Percentiles rank a stretch among this genome's conserved stretches.
These are phyloP conservation scores for Platanus orientalis DNA, from an alignment of 164 flowering plant species.

Conservation along the genomic window DNA sequence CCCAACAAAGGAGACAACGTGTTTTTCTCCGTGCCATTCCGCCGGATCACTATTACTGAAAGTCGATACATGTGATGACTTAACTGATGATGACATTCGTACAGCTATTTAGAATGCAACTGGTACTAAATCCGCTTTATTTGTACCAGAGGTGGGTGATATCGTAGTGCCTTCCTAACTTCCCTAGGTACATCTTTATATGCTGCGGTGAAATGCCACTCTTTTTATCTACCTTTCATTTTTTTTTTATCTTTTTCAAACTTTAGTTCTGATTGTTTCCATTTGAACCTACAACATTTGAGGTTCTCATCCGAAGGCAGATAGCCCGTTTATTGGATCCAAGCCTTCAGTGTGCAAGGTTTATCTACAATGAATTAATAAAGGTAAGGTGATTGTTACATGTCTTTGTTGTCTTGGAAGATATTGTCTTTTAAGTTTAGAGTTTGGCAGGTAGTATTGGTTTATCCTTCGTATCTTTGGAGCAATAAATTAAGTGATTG, in stretches of 20 bases:
- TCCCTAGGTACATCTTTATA: background rate
- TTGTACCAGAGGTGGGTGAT: constrained; percentile 93
- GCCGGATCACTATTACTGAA: constrained; percentile 65
- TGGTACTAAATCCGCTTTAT: constrained; percentile 82
- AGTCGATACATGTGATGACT: constrained; percentile 99
- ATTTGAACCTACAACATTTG: constrained; percentile 34
- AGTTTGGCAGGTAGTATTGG: background rate
- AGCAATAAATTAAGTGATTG: constrained; percentile 6
- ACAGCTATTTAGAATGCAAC: constrained; percentile 97
- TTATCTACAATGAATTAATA: constrained; percentile 81
- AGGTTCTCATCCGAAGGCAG: constrained; percentile 85
- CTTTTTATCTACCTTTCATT: background rate
- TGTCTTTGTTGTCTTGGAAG: background rate
- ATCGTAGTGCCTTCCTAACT: background rate
- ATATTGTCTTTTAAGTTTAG: background rate
- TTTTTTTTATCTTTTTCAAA: background rate
- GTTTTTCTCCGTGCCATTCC: too few species aligned
- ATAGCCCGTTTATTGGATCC: constrained; percentile 88
- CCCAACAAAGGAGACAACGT: too few species aligned
- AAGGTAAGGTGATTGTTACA: constrained; percentile 45
- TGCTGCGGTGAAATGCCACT: background rate
- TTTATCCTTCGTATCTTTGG: background rate
- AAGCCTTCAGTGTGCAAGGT: too few species aligned
- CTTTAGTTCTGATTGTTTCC: background rate
- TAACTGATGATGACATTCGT: too few species aligned